Conservation (phyloP, 2,329 filamentous ascomycete species). For the Alternaria gansuensis region DNA sequence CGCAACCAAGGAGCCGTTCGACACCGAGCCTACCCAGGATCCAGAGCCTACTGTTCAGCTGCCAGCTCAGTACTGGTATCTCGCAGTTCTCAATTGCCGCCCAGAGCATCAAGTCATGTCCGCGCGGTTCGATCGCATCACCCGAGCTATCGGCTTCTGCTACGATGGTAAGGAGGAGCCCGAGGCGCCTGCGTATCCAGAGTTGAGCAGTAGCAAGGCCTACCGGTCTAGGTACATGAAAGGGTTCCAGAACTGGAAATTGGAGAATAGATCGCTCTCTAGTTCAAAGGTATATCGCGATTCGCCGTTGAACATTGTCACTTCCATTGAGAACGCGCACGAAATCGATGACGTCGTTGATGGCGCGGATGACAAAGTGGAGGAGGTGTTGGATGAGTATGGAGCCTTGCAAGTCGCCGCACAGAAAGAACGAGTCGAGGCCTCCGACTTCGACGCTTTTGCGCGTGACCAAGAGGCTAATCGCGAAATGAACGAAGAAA, state of each 20-base stretch:
- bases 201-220: constrained; percentile 13
- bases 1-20: background rate
- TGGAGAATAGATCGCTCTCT: background rate
- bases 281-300: constrained; percentile 5
- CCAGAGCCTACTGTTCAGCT: background rate
- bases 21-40: background rate
- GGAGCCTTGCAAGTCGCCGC: background rate
- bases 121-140: constrained; percentile 5
- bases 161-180: constrained; percentile 15
- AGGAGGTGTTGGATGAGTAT: background rate
- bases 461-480: background rate
- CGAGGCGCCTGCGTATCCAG: constrained; percentile 24
- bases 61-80: constrained; percentile 5
- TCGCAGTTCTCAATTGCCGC: background rate
- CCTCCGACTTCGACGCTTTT: background rate
- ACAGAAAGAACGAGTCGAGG: background rate
- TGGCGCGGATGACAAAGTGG: background rate
- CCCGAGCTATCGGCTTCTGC: constrained; percentile 1
- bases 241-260: constrained; percentile 6
- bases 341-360: background rate
- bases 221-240: constrained; percentile 16
- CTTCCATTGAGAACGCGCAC: constrained; percentile 11
- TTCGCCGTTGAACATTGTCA: constrained; percentile 6
- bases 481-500: constrained; percentile 2
- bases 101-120: constrained; percentile 1